Conservation (phyloP, 176 grass and related monocot species). For the Olyra latifolia region DNA sequence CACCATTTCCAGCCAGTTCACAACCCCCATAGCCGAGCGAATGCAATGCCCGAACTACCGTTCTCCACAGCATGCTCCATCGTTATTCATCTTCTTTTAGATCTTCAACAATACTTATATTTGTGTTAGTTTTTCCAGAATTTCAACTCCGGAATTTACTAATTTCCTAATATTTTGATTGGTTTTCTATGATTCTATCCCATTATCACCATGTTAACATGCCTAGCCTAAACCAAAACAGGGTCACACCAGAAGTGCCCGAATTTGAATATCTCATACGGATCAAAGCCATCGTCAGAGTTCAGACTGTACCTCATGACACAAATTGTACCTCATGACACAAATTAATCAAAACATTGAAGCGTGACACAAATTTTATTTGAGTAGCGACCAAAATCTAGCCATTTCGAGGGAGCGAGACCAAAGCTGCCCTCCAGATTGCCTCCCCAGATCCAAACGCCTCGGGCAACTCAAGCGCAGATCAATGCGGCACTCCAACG, state of each 20-base stretch:
- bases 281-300: too few species aligned
- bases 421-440: neutral
- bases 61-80: neutral
- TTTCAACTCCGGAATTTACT: neutral
- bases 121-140: neutral
- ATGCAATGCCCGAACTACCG: neutral
- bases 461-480: neutral
- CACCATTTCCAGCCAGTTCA: neutral
- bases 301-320: too few species aligned
- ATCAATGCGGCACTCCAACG: slow-evolving; percentile 3
- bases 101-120: neutral
- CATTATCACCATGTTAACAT: neutral
- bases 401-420: neutral
- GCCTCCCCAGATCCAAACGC: slow-evolving; percentile 14
- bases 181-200: neutral
- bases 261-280: too few species aligned
- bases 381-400: neutral
- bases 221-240: neutral
- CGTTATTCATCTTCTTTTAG: neutral
- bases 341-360: neutral
- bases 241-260: too few species aligned
- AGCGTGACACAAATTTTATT: neutral
- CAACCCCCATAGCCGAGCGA: neutral
- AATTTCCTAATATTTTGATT: neutral
- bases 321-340: neutral